Base-by-base conservation (phyloP, 2,329 filamentous ascomycete genomes). In the Aschersonia sp. region DNA sequence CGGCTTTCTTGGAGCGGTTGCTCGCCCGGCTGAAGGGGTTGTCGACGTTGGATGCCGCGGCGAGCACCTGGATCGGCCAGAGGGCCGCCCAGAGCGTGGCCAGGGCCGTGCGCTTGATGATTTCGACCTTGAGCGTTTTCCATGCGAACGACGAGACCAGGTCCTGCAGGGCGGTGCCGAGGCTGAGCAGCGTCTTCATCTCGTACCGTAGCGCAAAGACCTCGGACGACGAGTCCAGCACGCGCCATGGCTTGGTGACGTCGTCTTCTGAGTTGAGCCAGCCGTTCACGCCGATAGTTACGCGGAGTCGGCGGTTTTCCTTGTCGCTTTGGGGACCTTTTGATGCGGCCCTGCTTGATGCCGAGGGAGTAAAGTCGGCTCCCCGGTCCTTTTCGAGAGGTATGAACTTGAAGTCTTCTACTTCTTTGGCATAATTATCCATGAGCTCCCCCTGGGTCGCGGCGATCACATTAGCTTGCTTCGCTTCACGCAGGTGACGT, bases 141-240 rank as follows among this genome's bases (percentile, higher is more conserved):
- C 85, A 94, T 1, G 87, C 86, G 41, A 83, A 79, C 6, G 79
- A 85, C 4, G 76, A 76, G 6, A 94, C 79, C 53, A 95, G 76
- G 1, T 73, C 75, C 10, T 78, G 73, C 44, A 95, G 75, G 1
- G 83, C 77, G 48, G 80, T 79, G 0, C 89, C 89, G 0, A 95
- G 76, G 9, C 79, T 77, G 50, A 94, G 69, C 2, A 95, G 70
- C 2, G 83, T 77, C 49, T 84, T 76, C 56, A 90, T 78, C 64
- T 95, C 89, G 67, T 84, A 95, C 4, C 86, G 77, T 5, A 95
- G 68, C 1, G 87, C 88, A 58, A 95, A 95, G 0, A 85, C 80
- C 61, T 95, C 89, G 1, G 83, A 75, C 11, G 47, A 47, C 32
- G 76, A 68, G 3, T 79, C 77, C 10, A 95, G 70, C 32, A 83